Evolutionary conservation across 2,329 filamentous ascomycete genomes (phyloP).

Genomic region (Colletotrichum graminicola): DNA sequence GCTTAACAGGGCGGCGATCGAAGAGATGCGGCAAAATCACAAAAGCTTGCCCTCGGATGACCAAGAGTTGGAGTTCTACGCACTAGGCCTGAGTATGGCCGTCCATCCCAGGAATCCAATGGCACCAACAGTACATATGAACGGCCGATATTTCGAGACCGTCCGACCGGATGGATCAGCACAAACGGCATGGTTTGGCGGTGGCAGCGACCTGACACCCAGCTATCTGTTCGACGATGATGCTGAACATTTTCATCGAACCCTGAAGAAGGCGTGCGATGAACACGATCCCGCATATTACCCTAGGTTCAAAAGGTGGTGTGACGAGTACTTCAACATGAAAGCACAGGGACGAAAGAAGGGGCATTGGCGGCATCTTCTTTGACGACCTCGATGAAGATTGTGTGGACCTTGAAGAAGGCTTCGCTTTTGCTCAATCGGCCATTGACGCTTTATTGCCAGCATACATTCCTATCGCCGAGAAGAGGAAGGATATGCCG

Average conservation of each 20-base stretch:
- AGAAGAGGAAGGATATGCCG: constrained; percentile 89
- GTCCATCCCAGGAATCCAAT: constrained; percentile 94
- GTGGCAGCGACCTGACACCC: constrained; percentile 92
- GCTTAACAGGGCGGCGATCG: constrained; percentile 85
- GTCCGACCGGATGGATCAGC: constrained; percentile 80
- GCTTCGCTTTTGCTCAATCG: constrained; percentile 89
- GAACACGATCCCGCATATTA: constrained; percentile 92
- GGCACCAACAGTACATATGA: constrained; percentile 97
- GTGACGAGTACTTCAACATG: constrained; percentile 95
- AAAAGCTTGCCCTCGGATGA: background rate
- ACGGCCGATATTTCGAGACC: constrained; percentile 99
- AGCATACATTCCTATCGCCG: constrained; percentile 90
- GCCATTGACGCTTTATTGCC: constrained; percentile 89
- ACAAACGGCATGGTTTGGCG: constrained; percentile 98
- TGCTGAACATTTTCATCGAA: constrained; percentile 93
- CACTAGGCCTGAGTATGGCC: constrained; percentile 80
- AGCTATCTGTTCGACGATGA: constrained; percentile 96
- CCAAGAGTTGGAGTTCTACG: background rate
- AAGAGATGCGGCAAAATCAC: constrained; percentile 82
- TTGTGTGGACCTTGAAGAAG: constrained; percentile 86
- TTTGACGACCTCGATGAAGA: constrained; percentile 94
- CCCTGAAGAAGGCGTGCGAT: constrained; percentile 92
- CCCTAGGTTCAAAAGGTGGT: constrained; percentile 96
- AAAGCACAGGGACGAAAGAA: constrained; percentile 89
- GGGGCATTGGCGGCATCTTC: constrained; percentile 96